These are phyloP conservation scores for Psilocybe tampanensis DNA, from an alignment of 768 basidiomycete species.

Conservation along the genomic window DNA sequence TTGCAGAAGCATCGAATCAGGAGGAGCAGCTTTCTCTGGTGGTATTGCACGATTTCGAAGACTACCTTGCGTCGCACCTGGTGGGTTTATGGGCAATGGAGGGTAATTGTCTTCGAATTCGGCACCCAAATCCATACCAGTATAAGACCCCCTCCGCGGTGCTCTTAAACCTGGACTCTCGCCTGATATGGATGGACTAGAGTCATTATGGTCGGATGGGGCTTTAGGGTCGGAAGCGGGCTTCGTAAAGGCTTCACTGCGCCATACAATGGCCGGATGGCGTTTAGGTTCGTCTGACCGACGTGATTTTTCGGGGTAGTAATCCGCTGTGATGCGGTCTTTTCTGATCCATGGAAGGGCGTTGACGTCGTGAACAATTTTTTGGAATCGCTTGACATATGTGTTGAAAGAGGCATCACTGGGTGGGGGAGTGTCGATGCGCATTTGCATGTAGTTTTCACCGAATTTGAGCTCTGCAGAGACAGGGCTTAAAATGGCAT, in stretches of 20 bases:
- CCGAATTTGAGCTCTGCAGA: constrained; percentile 43
- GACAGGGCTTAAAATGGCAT: constrained; percentile 34
- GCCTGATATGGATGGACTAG: neutral
- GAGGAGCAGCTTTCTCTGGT: neutral
- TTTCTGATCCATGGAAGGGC: constrained; percentile 46
- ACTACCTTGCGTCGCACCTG: neutral
- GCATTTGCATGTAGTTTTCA: constrained; percentile 53
- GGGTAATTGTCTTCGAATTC: constrained; percentile 10
- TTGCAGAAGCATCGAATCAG: neutral
- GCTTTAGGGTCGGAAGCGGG: neutral
- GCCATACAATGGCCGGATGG: constrained; percentile 28
- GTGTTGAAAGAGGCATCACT: constrained; percentile 34
- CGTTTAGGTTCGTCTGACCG: constrained; percentile 18
- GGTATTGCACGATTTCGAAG: neutral
- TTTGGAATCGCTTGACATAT: constrained; percentile 35
- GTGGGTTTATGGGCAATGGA: neutral
- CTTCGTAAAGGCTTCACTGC: constrained; percentile 4
- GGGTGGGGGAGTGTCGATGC: constrained; percentile 39
- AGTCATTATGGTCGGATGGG: neutral
- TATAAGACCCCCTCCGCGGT: constrained; percentile 3
- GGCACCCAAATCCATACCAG: constrained; percentile 6
- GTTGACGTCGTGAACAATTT: constrained; percentile 37
- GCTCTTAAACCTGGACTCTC: constrained; percentile 1
- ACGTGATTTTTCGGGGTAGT: constrained; percentile 37
- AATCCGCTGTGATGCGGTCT: constrained; percentile 44